Conservation (phyloP, 805 yeast species). For the Myxozyma vanderwaltii region DNA sequence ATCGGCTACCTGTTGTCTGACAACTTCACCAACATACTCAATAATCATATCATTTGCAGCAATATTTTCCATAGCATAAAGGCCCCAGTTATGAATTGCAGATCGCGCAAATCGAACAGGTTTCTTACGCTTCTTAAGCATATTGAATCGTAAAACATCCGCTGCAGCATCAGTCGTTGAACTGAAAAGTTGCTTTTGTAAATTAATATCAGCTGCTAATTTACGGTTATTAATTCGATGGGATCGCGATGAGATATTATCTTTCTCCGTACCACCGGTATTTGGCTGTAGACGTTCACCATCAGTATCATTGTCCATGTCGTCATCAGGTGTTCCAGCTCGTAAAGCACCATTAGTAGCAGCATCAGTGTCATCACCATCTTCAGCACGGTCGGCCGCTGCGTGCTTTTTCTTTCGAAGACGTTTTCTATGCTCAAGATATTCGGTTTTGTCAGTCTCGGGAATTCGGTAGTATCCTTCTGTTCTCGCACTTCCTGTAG, state of each 20-base stretch:
- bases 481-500: constrained; percentile 65
- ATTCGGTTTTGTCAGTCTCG: constrained; percentile 70
- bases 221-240: constrained; percentile 86
- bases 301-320: constrained; percentile 16
- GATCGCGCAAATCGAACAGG: constrained; percentile 97
- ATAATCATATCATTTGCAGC: constrained; percentile 97
- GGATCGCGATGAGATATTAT: constrained; percentile 59
- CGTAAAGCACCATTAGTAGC: constrained; percentile 1
- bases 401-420: constrained; percentile 50
- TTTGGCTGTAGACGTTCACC: constrained; percentile 18
- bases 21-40: constrained; percentile 94
- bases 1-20: constrained; percentile 92
- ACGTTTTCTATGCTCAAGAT: constrained; percentile 75
- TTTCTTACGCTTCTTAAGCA: constrained; percentile 83
- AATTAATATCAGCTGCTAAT: constrained; percentile 84
- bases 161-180: constrained; percentile 64
- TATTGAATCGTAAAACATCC: constrained; percentile 80
- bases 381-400: constrained; percentile 56
- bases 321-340: constrained; percentile 21
- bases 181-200: constrained; percentile 66
- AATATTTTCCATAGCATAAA: constrained; percentile 92
- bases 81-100: constrained; percentile 97
- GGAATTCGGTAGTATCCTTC: constrained; percentile 74
- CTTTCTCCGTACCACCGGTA: constrained; percentile 34
- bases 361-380: constrained; percentile 36